Evolutionary conservation across 768 basidiomycete species (phyloP).

Genomic region (Suillus sp.): DNA sequence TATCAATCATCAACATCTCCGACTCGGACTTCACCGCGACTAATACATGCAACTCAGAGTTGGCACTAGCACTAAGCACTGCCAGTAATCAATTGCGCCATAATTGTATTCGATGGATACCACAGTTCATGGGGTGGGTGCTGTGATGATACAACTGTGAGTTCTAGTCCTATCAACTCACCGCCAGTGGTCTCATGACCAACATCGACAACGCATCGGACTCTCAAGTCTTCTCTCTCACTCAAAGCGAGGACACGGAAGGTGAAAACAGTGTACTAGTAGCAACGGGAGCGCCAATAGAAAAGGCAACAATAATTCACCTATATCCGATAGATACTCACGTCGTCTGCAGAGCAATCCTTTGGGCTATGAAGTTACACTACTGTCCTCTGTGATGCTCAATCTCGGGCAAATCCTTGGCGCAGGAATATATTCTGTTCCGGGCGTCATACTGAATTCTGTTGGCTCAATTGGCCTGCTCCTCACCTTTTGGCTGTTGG

Average conservation of each 20-base stretch:
- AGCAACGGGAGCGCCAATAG: conserved; percentile 8
- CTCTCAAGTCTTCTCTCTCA: neutral
- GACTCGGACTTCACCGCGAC: too few relatives aligned
- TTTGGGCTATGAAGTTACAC: conserved; percentile 11
- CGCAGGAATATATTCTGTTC: conserved; percentile 13
- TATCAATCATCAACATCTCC: too few relatives aligned
- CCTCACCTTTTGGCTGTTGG: conserved; percentile 8
- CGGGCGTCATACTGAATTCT: conserved; percentile 11
- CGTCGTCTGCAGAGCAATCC: conserved; percentile 8
- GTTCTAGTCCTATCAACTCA: neutral
- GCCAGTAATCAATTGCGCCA: neutral
- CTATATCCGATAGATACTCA: neutral
- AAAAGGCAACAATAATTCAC: conserved; percentile 5
- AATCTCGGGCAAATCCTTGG: conserved; percentile 12
- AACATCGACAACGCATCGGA: neutral
- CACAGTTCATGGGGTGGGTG: neutral
- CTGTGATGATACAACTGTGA: neutral
- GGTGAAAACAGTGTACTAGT: neutral
- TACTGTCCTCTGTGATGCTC: conserved; percentile 11
- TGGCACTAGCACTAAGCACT: too few relatives aligned
- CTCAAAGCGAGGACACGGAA: conserved; percentile 2
- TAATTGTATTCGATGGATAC: neutral
- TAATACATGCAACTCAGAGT: too few relatives aligned
- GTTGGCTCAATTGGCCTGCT: conserved; percentile 11
- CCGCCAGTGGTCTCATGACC: conserved; percentile 1